Base-by-base conservation (phyloP, 2,329 filamentous ascomycete genomes). In the Aspergillus eucalypticola region DNA sequence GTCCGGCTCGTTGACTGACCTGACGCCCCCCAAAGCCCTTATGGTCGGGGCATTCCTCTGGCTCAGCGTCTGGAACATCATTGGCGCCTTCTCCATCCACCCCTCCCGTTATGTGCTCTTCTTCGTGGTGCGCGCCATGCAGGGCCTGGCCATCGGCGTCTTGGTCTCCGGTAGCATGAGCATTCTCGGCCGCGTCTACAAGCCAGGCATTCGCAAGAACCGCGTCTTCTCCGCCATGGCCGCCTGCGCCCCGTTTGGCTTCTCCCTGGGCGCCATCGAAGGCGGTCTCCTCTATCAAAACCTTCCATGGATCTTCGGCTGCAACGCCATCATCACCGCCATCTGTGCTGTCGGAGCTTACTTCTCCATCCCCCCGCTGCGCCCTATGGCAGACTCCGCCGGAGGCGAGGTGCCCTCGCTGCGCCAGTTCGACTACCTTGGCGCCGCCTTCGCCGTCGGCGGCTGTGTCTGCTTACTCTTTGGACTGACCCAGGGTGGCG, bases 381-480 rank as follows among this genome's bases (percentile, higher is more conserved):
- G 67, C 3, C 71, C 71, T 1, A 65, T 66, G 4, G 71, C 71
- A 2, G 71, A 74, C 54, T 56, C 64, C 21, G 68, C 68, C 39
- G 71, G 69, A 59, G 66, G 61, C 17, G 67, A 72, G 64, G 66
- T 64, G 5, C 63, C 73, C 62, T 57, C 67, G 58, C 64, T 78
- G 8, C 68, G 69, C 7, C 67, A 73, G 44, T 73, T 73, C 46
- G 71, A 73, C 46, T 78, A 73, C 19, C 66, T 79, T 5, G 83
- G 83, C 10, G 78, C 78, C 5, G 60, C 75, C 3, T 73, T 78
- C 3, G 84, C 83, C 5, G 77, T 85, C 5, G 73, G 75, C 3
- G 81, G 78, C 6, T 76, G 85, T 58, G 76, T 85, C 2, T 76
- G 84, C n/a, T 76, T 86, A 64, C 84, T 86, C 58, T 82, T 86